Base-by-base conservation (phyloP, 345 rosid species). In the Reutealis trisperma region DNA sequence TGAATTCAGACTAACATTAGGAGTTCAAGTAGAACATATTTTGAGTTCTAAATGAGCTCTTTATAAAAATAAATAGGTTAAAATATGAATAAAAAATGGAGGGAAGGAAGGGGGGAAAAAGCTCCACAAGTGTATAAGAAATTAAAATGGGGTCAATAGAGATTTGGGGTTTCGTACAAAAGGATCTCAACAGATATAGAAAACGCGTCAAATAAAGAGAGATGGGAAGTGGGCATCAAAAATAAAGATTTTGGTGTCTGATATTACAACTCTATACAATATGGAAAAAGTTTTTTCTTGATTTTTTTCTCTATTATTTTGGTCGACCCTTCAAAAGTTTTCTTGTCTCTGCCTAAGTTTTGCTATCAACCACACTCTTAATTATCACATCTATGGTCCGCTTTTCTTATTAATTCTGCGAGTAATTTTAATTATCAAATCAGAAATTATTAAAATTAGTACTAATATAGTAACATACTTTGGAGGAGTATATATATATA, bases 151-250 rank as follows among this genome's bases (percentile, higher is more conserved):
- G 81, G 78, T 64, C 71, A 37, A 45, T n/a, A 14, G 24, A 49
- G 73, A 76, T 24, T 45, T 76, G 67, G 61, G 64, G 75, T 69
- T 8, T 63, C 7, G 51, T 37, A 64, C 68, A 37, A 59, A 63
- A 6, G 51, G 73, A 79, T 75, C 52, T 14, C 1, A 14, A 80
- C 41, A 63, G 62, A 12, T 37, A 55, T 47, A n/a, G 60, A 79
- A 73, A 79, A 14, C 62, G 83, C 76, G 77, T 76, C 25, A 78
- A 68, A 11, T 14, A 82, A 54, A 70, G 59, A 79, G 44, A 55
- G 60, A 30, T 67, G 67, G 63, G 58, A 77, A 58, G 71, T 73
- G 79, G 79, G 77, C 19, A 66, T 54, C 75, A 41, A 66, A 72
- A 74, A 74, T 54, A 3, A 54, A 54, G 51, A 47, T 47, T 54